A percentile compares a stretch with the other conserved stretches of the same genome.
Evolutionary conservation across 2,329 filamentous ascomycete species (phyloP).

Genomic region (Penicillium expansum): DNA sequence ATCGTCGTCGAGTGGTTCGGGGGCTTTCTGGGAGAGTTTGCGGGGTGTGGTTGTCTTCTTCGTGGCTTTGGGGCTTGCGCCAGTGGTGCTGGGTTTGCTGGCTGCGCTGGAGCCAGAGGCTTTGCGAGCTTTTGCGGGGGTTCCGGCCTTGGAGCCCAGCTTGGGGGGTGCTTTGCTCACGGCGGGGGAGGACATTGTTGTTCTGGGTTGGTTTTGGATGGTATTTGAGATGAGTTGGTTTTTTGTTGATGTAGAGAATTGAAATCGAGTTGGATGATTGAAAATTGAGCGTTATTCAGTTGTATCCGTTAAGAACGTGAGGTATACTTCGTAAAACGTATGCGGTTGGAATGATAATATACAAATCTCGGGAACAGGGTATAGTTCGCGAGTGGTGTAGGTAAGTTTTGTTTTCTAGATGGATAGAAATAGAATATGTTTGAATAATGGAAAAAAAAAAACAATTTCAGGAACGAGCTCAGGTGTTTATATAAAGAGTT

Average conservation of each 20-base stretch:
- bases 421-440: neutral
- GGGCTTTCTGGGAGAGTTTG: constrained; percentile 25
- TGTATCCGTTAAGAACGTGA: neutral
- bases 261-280: neutral
- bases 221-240: neutral
- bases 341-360: neutral
- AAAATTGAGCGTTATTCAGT: neutral
- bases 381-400: constrained; percentile 5
- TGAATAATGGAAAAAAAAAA: neutral
- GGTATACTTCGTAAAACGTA: constrained; percentile 5
- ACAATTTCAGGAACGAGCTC: neutral
- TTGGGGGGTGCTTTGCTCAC: constrained; percentile 23
- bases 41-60: constrained; percentile 23
- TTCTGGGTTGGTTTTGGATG: neutral
- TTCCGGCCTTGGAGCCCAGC: constrained; percentile 22
- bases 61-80: constrained; percentile 12
- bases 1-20: constrained; percentile 21
- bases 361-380: constrained; percentile 1
- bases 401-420: constrained; percentile 5
- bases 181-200: constrained; percentile 20
- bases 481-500: constrained; percentile 1
- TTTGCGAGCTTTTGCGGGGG: constrained; percentile 22
- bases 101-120: constrained; percentile 23
- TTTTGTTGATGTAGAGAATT: neutral
- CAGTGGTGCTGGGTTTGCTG: constrained; percentile 17